Evolutionary conservation across 352 stramenopile species (phyloP).

Genomic region (Elongisporangium anandrum): DNA sequence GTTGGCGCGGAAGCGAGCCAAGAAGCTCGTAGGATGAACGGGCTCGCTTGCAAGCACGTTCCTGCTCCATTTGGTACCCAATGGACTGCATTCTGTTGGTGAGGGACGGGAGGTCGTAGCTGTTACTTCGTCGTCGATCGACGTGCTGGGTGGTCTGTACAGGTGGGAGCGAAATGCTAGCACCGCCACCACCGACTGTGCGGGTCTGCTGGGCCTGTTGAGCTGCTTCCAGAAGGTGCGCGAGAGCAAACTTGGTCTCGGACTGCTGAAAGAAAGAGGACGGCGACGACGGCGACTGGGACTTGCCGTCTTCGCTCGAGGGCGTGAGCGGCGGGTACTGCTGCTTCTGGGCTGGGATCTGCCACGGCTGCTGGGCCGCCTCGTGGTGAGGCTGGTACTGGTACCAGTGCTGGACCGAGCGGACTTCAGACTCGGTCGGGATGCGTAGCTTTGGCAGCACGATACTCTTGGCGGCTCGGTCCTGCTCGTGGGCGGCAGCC

Average conservation of each 20-base stretch:
- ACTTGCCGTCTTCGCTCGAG: slow-evolving; percentile 2
- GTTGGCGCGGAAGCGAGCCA: slow-evolving; percentile 20
- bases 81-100: slow-evolving; percentile 32
- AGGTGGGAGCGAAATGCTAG: slow-evolving; percentile 13
- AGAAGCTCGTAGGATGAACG: slow-evolving; percentile 25
- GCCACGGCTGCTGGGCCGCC: neutral
- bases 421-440: slow-evolving; percentile 12
- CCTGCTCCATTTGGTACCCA: slow-evolving; percentile 24
- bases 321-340: neutral
- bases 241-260: slow-evolving; percentile 49
- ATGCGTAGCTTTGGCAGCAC: slow-evolving; percentile 11
- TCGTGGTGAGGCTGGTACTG: slow-evolving; percentile 9
- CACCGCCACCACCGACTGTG: slow-evolving; percentile 7
- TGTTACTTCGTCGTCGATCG: neutral
- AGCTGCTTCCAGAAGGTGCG: slow-evolving; percentile 51
- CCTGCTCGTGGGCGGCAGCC: neutral
- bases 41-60: slow-evolving; percentile 21
- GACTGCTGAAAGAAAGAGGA: slow-evolving; percentile 36
- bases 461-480: neutral
- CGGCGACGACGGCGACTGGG: slow-evolving; percentile 35
- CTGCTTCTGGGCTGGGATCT: slow-evolving; percentile 13
- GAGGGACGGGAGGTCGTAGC: slow-evolving; percentile 21
- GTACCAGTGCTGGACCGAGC: slow-evolving; percentile 8
- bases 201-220: slow-evolving; percentile 30
- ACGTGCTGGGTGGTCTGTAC: slow-evolving; percentile 17